Conservation (phyloP, 225 moss, liverwort and hornwort species). For the Marchantia paleacea region DNA sequence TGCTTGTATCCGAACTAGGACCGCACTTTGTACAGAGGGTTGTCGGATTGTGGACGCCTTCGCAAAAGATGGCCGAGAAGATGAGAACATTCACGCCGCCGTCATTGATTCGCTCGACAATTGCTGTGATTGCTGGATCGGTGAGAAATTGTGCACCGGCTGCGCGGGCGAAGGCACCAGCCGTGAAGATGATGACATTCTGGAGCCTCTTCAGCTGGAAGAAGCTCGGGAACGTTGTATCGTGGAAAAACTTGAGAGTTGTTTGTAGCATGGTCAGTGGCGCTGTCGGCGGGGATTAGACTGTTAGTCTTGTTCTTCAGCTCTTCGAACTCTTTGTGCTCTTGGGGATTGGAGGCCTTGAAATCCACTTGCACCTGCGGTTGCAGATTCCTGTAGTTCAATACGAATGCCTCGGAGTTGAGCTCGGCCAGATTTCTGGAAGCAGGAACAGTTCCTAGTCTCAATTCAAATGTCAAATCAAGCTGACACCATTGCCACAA, state of each 20-base stretch:
- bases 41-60: not conserved
- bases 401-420: too few species aligned
- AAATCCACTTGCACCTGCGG: not conserved
- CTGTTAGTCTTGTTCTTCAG: not conserved
- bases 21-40: not conserved
- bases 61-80: not conserved
- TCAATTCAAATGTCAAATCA: too few species aligned
- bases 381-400: too few species aligned
- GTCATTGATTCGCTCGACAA: not conserved
- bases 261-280: not conserved
- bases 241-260: not conserved
- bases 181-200: too few species aligned
- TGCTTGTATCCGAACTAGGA: slow-evolving; percentile 1
- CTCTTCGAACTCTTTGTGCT: not conserved
- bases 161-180: too few species aligned
- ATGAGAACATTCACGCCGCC: not conserved
- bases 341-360: not conserved
- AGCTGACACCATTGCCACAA: too few species aligned
- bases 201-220: not conserved
- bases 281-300: not conserved
- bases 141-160: not conserved
- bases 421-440: too few species aligned
- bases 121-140: not conserved
- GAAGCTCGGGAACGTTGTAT: not conserved
- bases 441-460: too few species aligned